Base-by-base conservation (phyloP, 116 monocot genomes). In the Phalaenopsis hybrid region DNA sequence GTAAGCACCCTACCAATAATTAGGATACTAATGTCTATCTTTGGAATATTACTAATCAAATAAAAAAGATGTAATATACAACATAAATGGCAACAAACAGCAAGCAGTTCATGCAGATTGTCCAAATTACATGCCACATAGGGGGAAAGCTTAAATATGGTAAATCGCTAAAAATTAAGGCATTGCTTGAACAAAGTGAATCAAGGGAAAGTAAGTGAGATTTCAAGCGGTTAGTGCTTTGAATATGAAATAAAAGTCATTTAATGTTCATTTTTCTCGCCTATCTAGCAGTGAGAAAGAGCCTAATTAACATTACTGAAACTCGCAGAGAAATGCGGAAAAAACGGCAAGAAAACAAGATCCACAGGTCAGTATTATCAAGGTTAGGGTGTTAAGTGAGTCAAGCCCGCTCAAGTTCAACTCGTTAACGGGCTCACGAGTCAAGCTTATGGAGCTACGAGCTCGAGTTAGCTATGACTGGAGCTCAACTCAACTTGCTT, bases 1-100 rank as follows among this genome's bases (percentile, higher is more conserved):
- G 87, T 65, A 82, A 16, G 75, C 85, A 82, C 37, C 84, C 78
- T 58, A 61, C 89, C 87, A 91, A 91, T 89, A 92, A 89, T 92
- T 84, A 86, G 8, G 48, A 48, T 48, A 8, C 0, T 48, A 8
- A 8, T 48, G 48, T 48, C 48, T 2, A 48, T 5, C 8, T 6
- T 48, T 48, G 48, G 8, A 48, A 48, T 48, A 48, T 48, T 48
- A 48, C 48, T 48, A 5, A 6, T 8, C 5, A 48, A 48, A 48
- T 48, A 48, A 48, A 48, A 48, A 48, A 6, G 48, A 48, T 4
- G 4, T 6, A 48, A 48, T 48, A 48, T 48, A 48, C 48, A 48
- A 4, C 48, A 48, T 48, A 48, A 48, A 48, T 48, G 48, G 8
- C 48, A 48, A 48, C 8, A 48, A 48, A 37, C 37, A 37, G 37